Evolutionary conservation across 2,329 filamentous ascomycete genomes (phyloP), one percentile per base, ranked within the genome.

Genomic region (Parascedosporium putredinis): DNA sequence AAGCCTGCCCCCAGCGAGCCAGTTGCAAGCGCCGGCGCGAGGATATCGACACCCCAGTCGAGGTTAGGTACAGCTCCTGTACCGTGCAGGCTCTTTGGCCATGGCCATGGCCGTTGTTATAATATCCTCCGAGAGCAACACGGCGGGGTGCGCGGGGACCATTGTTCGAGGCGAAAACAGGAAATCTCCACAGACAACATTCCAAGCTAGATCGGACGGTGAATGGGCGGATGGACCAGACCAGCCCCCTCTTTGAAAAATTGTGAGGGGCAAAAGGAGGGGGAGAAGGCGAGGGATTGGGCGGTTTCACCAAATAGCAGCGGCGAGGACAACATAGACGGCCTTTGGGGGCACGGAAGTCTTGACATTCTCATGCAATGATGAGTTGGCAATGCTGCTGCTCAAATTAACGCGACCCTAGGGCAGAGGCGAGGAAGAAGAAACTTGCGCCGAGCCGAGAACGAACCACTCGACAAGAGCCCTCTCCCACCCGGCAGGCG

Each of bases 371-470:
- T 50, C 47, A 50, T 50, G 49, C 49, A 50, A 22, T 50, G 49
- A 50, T 50, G 49, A 50, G 49, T 60, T 59, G 55, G 55, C 54
- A 58, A 55, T 59, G 56, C 54, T 57, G 42, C 49, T 57, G 55
- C 56, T 57, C 55, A 59, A 55, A 56, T 58, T 58, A 50, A 50
- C 38, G 23, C 38, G 38, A 42, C 38, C 38, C 38, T n/a, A 31
- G 27, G 43, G 24, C 8, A 47, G 33, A 48, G 46, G 12, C 22
- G 34, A 38, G 31, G 22, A 38, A 36, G 24, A 31, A 36, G 16
- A 43, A 27, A 18, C 47, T 27, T 31, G 24, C 23, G 47, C 10
- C 16, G 40, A 18, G 12, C 38, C 12, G 27, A 44, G 42, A 31
- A 40, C 38, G 36, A 23, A 31, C 24, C n/a, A 46, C 16, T 42